Evolutionary conservation across 139 green algal species (phyloP).

Genomic region (Tetratostichococcus sp.): DNA sequence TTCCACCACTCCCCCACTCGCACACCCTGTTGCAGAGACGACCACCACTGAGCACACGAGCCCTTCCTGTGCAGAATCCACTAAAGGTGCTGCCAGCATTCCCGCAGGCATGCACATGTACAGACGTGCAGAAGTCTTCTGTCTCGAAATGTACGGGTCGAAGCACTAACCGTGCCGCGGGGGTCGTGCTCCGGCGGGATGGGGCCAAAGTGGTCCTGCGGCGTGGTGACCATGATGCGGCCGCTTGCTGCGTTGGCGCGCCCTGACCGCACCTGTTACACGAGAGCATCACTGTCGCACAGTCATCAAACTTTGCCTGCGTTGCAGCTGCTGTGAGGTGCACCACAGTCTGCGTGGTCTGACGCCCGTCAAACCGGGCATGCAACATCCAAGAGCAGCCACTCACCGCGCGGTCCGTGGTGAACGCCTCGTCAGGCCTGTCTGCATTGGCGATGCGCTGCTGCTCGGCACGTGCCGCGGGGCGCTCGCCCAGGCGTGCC

Average conservation of each 20-base stretch:
- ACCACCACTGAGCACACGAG: too few relatives aligned
- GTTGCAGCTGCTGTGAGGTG: background rate
- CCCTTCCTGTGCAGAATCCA: too few relatives aligned
- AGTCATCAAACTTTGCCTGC: too few relatives aligned
- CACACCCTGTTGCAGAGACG: constrained; percentile 59
- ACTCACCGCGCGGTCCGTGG: constrained; percentile 63
- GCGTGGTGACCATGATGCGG: constrained; percentile 85
- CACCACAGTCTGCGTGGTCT: background rate
- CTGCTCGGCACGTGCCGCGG: background rate
- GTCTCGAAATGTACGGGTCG: too few relatives aligned
- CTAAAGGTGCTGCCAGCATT: too few relatives aligned
- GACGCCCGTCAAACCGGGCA: too few relatives aligned
- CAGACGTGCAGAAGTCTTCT: too few relatives aligned
- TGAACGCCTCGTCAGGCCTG: constrained; percentile 87
- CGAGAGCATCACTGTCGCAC: too few relatives aligned
- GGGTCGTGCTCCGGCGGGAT: constrained; percentile 88
- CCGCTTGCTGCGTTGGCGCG: constrained; percentile 85
- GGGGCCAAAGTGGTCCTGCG: constrained; percentile 90
- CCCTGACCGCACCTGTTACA: constrained; percentile 46
- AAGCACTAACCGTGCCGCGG: constrained; percentile 34
- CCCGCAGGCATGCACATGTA: too few relatives aligned
- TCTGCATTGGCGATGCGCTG: constrained; percentile 45
- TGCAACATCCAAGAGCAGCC: too few relatives aligned
- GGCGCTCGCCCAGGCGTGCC: constrained; percentile 46
- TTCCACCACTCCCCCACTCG: constrained; percentile 84